These are phyloP conservation scores for Pseudozyma tsukubaensis DNA, from an alignment of 1,284 basidiomycete species.

Conservation along the genomic window DNA sequence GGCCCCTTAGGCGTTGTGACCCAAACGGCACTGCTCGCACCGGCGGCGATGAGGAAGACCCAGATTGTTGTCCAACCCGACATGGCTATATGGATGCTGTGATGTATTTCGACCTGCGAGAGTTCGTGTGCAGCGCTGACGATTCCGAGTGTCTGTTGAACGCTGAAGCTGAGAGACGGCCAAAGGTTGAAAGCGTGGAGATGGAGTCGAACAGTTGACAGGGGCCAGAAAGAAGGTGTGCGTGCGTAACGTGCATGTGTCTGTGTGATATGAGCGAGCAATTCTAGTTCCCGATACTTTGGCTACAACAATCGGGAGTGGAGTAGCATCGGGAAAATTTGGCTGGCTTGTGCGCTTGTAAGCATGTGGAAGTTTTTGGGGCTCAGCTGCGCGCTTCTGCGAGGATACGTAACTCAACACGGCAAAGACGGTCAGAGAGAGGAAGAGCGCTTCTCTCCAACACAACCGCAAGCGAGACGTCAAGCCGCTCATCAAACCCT, in stretches of 20 bases:
- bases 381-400: constrained; percentile 7
- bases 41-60: constrained; percentile 58
- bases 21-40: constrained; percentile 57
- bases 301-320: constrained; percentile 1
- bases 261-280: no score
- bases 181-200: background rate
- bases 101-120: no score
- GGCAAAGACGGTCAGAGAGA: no score
- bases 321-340: background rate
- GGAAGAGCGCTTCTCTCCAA: no score
- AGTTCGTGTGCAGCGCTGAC: no score
- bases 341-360: constrained; percentile 31
- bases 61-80: constrained; percentile 67
- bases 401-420: constrained; percentile 19
- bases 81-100: constrained; percentile 35
- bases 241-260: constrained; percentile 3
- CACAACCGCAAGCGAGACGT: no score
- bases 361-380: background rate
- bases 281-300: background rate
- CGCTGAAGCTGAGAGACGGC: background rate
- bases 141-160: constrained; percentile 1
- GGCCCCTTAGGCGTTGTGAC: constrained; percentile 64
- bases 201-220: constrained; percentile 6
- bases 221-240: background rate
- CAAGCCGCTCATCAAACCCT: no score